Base-by-base conservation (phyloP, 2,329 filamentous ascomycete genomes). In the Aureobasidium sp. region DNA sequence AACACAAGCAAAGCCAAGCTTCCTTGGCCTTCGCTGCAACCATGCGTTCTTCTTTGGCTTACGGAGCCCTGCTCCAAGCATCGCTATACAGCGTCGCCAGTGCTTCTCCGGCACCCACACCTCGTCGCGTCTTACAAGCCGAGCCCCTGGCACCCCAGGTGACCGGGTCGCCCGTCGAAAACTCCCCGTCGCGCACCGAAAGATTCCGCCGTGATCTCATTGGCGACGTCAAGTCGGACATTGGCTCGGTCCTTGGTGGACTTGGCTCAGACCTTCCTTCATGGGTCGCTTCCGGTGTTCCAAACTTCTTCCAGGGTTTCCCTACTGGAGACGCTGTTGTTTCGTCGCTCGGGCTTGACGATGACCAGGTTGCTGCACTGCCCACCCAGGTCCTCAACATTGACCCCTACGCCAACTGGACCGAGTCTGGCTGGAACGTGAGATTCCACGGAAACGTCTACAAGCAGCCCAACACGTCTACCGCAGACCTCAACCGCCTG, bases 391-490 rank as follows among this genome's bases (percentile, higher is more conserved):
- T 88, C 4, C 73, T 90, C 62, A 90, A 90, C 64, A 70, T 90
- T 9, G 86, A 87, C 13, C 77, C 77, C 2, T 78, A 78, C 11
- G 88, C 79, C n/a, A 92, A 92, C 64, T 92, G 86, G 84, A 91
- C 88, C 1, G 78, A 85, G n/a, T 73, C 84, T 61, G 86, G 86
- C 35, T 92, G 89, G 89, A 89, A 85, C 64, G 79, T 91, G 3
- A 81, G 87, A 29, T 83, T 91, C 64, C 88, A 88, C 65, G 89
- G 88, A 65, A 90, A 90, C 67, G 85, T 91, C n/a, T 92, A 86
- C 78, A 91, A 90, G 71, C 81, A 87, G 63, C 88, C 88, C 1
- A 82, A 88, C 62, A 85, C 88, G 35, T 81, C 80, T 1, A 77
- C 83, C 65, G 75, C 77, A 35, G 88, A 83, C 65, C 75, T 92